Evolutionary conservation across 2,329 filamentous ascomycete species (phyloP), one percentile per base, ranked within the genome.

Genomic region (Drechslera avenae): DNA sequence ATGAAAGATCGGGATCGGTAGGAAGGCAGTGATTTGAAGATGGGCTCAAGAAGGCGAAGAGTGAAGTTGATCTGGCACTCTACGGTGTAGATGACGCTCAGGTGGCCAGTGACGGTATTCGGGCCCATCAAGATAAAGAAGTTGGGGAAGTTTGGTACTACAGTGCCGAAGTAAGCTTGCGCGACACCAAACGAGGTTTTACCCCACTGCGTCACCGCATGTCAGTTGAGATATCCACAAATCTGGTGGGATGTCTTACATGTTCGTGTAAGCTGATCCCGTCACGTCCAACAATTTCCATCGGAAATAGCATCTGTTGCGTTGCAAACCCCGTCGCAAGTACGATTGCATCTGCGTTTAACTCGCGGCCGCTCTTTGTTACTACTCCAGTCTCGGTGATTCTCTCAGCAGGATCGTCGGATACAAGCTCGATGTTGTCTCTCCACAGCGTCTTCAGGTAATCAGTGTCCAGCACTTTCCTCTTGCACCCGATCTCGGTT

Each of bases 51-150:
- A 0, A 78, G 62, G 6, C 76, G 71, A 5, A 78, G 61, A 14
- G 69, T 69, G 52, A 79, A 79, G 60, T 80, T 80, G 45, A 82
- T 79, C 50, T 82, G 78, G 56, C 79, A 81, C 57, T 82, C 79
- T 1, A 76, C 75, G 0, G 78, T 77, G 59, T 78, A 81, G 16
- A 81, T 78, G 3, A 81, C 79, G 0, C 75, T 78, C 0, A 79
- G 63, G 54, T 82, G 80, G 0, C 79, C 79, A 0, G 76, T 81
- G 2, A 78, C 67, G 0, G 75, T 78, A 56, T 79, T 79, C 9
- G 57, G 57, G 0, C 55, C 63, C 57, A 67, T 64, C 5, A 68
- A 39, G 13, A 64, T 46, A 50, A 59, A 63, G 39, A 63, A 62
- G 37, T 64, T 66, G 19, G 65, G 62, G 21, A 62, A 66, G 13